Conservation (phyloP, 2,329 filamentous ascomycete genomes). For the Aspergillus luchuensis region DNA sequence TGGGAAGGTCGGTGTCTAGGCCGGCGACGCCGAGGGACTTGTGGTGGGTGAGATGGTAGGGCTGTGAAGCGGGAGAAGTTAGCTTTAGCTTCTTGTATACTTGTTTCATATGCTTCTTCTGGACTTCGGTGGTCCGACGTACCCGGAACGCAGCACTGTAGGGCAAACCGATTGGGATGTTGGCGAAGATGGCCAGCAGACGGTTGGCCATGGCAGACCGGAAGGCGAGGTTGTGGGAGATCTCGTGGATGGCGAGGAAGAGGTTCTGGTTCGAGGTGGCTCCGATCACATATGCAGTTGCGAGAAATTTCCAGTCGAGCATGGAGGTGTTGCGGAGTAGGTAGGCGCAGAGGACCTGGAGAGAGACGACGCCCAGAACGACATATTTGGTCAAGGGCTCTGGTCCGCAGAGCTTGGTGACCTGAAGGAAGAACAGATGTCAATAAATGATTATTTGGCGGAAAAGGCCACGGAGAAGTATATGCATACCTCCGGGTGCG, state of each 20-base stretch:
- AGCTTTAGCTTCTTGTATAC: neutral
- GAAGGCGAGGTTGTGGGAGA: slow-evolving; percentile 96
- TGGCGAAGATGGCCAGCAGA: slow-evolving; percentile 86
- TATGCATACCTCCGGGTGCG: slow-evolving; percentile 79
- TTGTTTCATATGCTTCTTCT: neutral
- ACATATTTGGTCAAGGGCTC: slow-evolving; percentile 96
- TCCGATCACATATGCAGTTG: slow-evolving; percentile 85
- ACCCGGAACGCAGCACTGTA: slow-evolving; percentile 95
- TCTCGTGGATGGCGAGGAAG: slow-evolving; percentile 98
- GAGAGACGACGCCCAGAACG: slow-evolving; percentile 76
- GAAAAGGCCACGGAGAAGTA: neutral
- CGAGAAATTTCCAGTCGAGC: slow-evolving; percentile 80
- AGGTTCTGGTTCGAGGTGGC: slow-evolving; percentile 98
- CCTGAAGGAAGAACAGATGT: slow-evolving; percentile 53
- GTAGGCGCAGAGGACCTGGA: slow-evolving; percentile 79
- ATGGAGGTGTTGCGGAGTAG: slow-evolving; percentile 75
- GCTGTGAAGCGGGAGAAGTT: slow-evolving; percentile 49
- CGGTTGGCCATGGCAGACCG: slow-evolving; percentile 77
- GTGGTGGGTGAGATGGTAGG: slow-evolving; percentile 98
- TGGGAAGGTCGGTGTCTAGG: slow-evolving; percentile 93
- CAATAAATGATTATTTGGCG: slow-evolving; percentile 5
- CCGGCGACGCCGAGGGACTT: slow-evolving; percentile 97
- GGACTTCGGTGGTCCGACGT: slow-evolving; percentile 33
- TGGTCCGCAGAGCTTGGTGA: slow-evolving; percentile 94
- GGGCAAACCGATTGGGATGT: slow-evolving; percentile 91